These are phyloP conservation scores for Cutaneotrichosporon spelunceum DNA, from an alignment of 1,284 basidiomycete species.

Conservation along the genomic window DNA sequence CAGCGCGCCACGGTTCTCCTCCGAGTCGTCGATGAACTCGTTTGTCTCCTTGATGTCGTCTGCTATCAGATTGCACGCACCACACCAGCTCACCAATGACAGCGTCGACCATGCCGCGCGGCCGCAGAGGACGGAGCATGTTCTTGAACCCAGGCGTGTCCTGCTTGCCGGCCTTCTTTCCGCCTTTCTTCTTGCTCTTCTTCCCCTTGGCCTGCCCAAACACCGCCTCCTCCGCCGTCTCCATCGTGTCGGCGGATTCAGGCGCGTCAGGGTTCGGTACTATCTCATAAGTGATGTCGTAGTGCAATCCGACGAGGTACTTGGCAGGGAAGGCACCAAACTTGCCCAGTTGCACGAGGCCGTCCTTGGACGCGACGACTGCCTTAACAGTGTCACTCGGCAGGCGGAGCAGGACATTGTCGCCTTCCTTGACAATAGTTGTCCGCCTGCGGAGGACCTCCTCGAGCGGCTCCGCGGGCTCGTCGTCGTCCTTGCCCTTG, in stretches of 20 bases:
- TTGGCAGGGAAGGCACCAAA: constrained; percentile 52
- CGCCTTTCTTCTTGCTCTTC: constrained; percentile 38
- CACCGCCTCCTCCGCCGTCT: constrained; percentile 13
- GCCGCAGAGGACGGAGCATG: constrained; percentile 37
- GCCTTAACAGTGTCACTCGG: constrained; percentile 53
- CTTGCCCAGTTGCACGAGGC: constrained; percentile 52
- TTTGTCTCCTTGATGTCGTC: constrained; percentile 50
- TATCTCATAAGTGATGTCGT: constrained; percentile 55
- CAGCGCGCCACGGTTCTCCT: constrained; percentile 59
- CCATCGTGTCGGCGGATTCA: not conserved
- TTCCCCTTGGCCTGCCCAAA: constrained; percentile 37
- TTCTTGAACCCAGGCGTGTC: constrained; percentile 42
- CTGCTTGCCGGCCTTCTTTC: constrained; percentile 20
- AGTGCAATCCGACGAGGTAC: constrained; percentile 51
- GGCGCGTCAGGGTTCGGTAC: constrained; percentile 21
- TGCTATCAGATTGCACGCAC: constrained; percentile 18
- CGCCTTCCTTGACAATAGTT: constrained; percentile 49
- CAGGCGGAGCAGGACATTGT: constrained; percentile 52
- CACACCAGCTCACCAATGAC: constrained; percentile 37
- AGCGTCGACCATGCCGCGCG: constrained; percentile 38
- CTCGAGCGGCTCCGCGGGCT: constrained; percentile 31
- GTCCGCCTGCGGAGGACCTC: constrained; percentile 40
- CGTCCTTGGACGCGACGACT: constrained; percentile 45
- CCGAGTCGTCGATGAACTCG: constrained; percentile 58
- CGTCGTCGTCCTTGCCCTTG: constrained; percentile 8